Evolutionary conservation across 1,284 basidiomycete species (phyloP).

Genomic region (Exobasidium cylindrosporum): DNA sequence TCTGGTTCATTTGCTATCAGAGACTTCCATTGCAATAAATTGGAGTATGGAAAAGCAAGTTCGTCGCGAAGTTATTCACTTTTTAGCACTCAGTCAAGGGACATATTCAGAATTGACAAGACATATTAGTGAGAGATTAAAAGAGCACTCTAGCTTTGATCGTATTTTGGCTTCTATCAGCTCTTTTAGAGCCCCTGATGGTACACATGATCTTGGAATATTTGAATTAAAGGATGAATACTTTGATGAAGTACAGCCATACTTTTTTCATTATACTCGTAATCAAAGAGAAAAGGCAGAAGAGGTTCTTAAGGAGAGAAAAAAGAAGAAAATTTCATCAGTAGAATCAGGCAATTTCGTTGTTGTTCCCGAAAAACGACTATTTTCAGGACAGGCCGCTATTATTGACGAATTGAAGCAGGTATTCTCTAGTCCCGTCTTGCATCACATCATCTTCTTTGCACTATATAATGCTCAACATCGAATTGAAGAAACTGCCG

Average conservation of each 20-base stretch:
- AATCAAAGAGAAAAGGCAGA: slow-evolving; percentile 96
- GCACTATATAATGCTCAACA: slow-evolving; percentile 21
- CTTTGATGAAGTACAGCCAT: slow-evolving; percentile 86
- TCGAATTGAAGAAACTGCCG: slow-evolving; percentile 84
- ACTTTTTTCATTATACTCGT: slow-evolving; percentile 91
- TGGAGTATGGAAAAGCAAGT: slow-evolving; percentile 69
- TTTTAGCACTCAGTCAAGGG: slow-evolving; percentile 80
- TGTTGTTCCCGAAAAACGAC: slow-evolving; percentile 10
- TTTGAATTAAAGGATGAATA: slow-evolving; percentile 83
- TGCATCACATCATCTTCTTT: slow-evolving; percentile 35
- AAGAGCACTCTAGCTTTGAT: slow-evolving; percentile 82
- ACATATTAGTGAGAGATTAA: slow-evolving; percentile 81
- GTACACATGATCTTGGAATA: slow-evolving; percentile 72
- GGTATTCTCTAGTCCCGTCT: slow-evolving; percentile 24
- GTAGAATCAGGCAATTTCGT: slow-evolving; percentile 36
- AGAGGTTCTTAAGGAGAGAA: slow-evolving; percentile 67
- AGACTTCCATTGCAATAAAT: slow-evolving; percentile 72
- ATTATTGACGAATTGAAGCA: slow-evolving; percentile 16
- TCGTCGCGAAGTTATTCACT: slow-evolving; percentile 83
- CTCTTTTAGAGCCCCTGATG: slow-evolving; percentile 76
- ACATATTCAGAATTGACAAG: slow-evolving; percentile 90
- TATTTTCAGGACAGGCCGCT: slow-evolving; percentile 6
- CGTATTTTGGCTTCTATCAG: slow-evolving; percentile 75
- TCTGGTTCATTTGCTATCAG: slow-evolving; percentile 80
- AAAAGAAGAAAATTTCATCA: slow-evolving; percentile 66